phyloP scores from a whole-genome alignment of 106 monocot species.

The Xerophyta viscosa region DNA sequence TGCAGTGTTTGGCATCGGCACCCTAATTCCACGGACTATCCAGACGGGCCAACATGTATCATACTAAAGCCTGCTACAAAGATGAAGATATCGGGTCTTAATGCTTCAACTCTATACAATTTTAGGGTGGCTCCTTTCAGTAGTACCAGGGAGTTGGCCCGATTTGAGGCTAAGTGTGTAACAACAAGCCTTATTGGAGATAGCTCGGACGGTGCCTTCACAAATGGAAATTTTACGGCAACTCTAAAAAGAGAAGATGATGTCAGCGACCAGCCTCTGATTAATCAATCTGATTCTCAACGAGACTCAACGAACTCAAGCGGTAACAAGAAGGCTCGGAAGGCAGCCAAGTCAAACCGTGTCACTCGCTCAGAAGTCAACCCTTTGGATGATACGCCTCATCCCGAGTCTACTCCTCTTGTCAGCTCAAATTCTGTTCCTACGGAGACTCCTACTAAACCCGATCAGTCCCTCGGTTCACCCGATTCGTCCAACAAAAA shows the following conservation, averaged over 20 bases:
- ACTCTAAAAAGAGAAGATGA: neutral
- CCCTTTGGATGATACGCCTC: slow-evolving; percentile 18
- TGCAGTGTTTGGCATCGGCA: slow-evolving; percentile 52
- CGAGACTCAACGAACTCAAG: slow-evolving; percentile 67
- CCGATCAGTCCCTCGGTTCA: slow-evolving; percentile 10
- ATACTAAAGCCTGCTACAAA: slow-evolving; percentile 40
- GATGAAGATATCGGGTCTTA: slow-evolving; percentile 41
- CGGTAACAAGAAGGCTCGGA: slow-evolving; percentile 20
- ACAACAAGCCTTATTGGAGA: slow-evolving; percentile 30
- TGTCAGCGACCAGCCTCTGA: slow-evolving; percentile 5
- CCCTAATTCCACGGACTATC: slow-evolving; percentile 19
- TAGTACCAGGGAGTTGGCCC: slow-evolving; percentile 32
- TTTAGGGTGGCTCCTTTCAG: slow-evolving; percentile 63
- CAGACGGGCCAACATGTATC: slow-evolving; percentile 40
- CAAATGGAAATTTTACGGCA: neutral
- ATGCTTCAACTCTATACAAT: slow-evolving; percentile 44
- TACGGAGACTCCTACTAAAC: slow-evolving; percentile 39
- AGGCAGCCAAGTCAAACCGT: slow-evolving; percentile 8
- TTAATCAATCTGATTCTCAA: slow-evolving; percentile 48
- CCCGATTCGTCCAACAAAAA: slow-evolving; percentile 33
- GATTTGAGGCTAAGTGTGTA: slow-evolving; percentile 40
- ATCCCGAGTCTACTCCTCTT: slow-evolving; percentile 23
- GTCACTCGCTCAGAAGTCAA: slow-evolving; percentile 8
- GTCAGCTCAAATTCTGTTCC: slow-evolving; percentile 37
- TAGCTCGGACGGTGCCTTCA: slow-evolving; percentile 5